Base-by-base conservation (phyloP, 1,284 basidiomycete genomes). In the Ganoderma multipileum region DNA sequence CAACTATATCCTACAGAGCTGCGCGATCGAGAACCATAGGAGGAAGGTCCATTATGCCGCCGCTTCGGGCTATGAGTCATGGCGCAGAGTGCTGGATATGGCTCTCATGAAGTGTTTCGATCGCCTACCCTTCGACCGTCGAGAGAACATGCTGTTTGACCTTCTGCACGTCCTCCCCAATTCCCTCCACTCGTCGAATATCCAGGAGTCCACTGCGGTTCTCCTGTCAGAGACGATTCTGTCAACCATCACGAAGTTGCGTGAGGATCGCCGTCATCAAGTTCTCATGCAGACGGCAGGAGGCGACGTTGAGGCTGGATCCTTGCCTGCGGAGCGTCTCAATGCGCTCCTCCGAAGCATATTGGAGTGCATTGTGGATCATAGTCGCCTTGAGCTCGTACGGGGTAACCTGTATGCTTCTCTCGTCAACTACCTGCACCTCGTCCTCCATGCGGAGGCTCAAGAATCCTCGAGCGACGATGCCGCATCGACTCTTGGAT, bases 401-500 rank as follows among this genome's bases (percentile, higher is more conserved):
- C 91, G 97, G n/a, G 97, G 97, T 14, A 98, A 99, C 78, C 84
- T 99, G n/a, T 99, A 98, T 79, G 94, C 95, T 8, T 86, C 94
- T 2, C 83, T 98, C 65, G 89, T 95, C 80, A 97, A 97, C 79
- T 97, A 95, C 79, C 83, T 98, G 47, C 92, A 96, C 75, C 86
- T 97, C 42, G 77, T 86, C 54, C 82, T 90, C 20, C 79, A 79
- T n/a, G 68, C 78, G n/a, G 77, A 81, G 18, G 77, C 77, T 14
- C 62, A 66, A 0, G 66, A 66, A 26, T 67, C 72, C n/a, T 42
- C 63, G 2, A 47, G 65, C 1, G 74, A 75, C 6, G 72, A 69
- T 12, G 52, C 59, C 2, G 63, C 64, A 12, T 57, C 68, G 23
- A 58, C 33, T 26, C 63, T 75, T 36, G 74, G 80, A 0, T 67